Base-by-base conservation (phyloP, 2,329 filamentous ascomycete species). In the Trichoderma hamatum region DNA sequence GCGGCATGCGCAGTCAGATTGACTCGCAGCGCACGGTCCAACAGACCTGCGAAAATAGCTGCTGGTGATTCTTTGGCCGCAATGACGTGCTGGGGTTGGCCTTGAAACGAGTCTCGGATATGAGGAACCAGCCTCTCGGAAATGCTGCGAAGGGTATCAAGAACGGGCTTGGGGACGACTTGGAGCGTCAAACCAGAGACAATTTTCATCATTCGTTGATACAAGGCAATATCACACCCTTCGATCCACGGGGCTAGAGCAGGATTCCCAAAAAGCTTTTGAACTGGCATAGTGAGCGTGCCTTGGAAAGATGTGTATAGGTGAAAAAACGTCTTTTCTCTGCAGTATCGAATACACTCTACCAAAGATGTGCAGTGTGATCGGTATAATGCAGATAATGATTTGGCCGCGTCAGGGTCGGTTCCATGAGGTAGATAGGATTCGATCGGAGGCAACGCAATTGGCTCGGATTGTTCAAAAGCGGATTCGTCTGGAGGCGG, bases 291-390 rank as follows among this genome's bases (percentile, higher is more conserved):
- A 0, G 96, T 99, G 75, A 99, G 87, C 2, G 94, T 98, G 67
- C 96, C 96, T 76, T 97, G 93, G 78, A 99, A 98, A 1, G 95
- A 96, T 6, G 92, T 94, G 78, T 96, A 97, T 19, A 97, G 87
- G 73, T 96, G 93, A 78, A 97, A 97, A 78, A 99, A 97, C 7
- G 94, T 95, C 81, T 97, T 97, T 79, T 97, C 93, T 77, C 96
- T 96, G 84, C 95, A 97, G 79, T 93, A 98, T 34, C 96, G 92
- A 71, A 99, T 94, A 74, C 93, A 95, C 80, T 99, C 96, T 36
- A 99, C 92, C 5, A 99, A 86, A 0, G 94, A 97, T 16, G 96
- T 97, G 78, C 94, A 97, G 77, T 98, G 95, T 3, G 95, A 96
- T 61, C 94, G 89, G 77, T 99, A 99, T 28, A 98, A 85, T 5